These are phyloP conservation scores for Stropharia rugosoannulata DNA, from an alignment of 768 basidiomycete species.

Conservation along the genomic window DNA sequence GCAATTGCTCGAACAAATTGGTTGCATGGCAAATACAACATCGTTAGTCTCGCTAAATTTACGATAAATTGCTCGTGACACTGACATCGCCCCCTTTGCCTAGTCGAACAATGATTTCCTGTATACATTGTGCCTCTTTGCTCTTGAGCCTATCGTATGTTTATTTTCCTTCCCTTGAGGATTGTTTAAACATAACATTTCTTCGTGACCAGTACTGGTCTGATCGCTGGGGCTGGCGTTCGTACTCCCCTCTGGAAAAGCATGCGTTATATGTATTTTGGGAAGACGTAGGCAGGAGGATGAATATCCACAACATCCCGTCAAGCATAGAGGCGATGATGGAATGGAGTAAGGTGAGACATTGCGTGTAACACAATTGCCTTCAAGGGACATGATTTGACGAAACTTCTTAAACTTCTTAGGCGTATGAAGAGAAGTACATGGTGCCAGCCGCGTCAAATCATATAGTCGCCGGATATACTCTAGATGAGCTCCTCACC, in stretches of 20 bases:
- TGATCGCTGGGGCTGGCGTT: conserved; percentile 42
- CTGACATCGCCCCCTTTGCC: background rate
- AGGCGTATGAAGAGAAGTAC: conserved; percentile 40
- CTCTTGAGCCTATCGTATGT: conserved; percentile 37
- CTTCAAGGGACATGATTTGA: background rate
- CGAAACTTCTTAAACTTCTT: too few relatives aligned
- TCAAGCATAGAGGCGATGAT: conserved; percentile 33
- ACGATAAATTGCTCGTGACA: background rate
- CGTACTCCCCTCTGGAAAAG: conserved; percentile 40
- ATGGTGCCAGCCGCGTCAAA: conserved; percentile 45
- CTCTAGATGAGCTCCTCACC: conserved; percentile 39
- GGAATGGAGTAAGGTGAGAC: conserved; percentile 36
- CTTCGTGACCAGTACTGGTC: conserved; percentile 33
- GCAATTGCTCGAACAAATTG: conserved; percentile 42
- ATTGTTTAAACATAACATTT: background rate
- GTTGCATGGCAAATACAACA: conserved; percentile 41
- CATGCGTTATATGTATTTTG: conserved; percentile 44
- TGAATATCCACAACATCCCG: conserved; percentile 49
- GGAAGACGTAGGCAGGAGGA: conserved; percentile 43
- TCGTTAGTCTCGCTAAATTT: conserved; percentile 24
- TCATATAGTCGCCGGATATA: conserved; percentile 35
- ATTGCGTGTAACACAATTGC: background rate
- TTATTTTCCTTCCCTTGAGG: background rate
- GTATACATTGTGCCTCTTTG: conserved; percentile 39
- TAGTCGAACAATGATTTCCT: conserved; percentile 41